Evolutionary conservation across 2,329 filamentous ascomycete genomes (phyloP).

Genomic region (Hirsutella rhossiliensis): DNA sequence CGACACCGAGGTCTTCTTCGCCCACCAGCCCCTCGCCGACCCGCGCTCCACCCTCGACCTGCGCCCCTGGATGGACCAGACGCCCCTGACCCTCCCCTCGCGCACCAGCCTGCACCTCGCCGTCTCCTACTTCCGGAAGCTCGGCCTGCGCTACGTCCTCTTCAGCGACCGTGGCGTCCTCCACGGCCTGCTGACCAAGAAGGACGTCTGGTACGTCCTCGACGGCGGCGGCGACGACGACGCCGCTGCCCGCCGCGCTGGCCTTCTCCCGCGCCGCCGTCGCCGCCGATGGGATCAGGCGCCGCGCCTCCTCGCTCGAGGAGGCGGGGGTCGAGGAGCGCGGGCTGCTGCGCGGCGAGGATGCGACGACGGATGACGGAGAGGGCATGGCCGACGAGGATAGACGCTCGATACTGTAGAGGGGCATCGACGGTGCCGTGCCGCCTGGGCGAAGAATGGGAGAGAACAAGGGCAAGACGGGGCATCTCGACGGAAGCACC

Average conservation of each 20-base stretch:
- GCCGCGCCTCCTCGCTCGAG: conserved; percentile 18
- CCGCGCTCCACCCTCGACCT: conserved; percentile 71
- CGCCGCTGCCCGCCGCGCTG: conserved; percentile 43
- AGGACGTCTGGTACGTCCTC: conserved; percentile 90
- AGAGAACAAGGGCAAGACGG: too few relatives aligned
- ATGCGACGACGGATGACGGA: conserved; percentile 16
- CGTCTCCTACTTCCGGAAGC: conserved; percentile 85
- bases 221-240: conserved; percentile 57
- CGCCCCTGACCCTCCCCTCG: conserved; percentile 78
- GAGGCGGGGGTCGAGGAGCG: conserved; percentile 25
- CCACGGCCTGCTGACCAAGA: conserved; percentile 85
- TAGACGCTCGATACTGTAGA: conserved; percentile 13
- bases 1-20: conserved; percentile 73
- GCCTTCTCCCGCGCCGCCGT: conserved; percentile 7
- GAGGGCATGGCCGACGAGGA: conserved; percentile 5
- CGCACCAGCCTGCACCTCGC: conserved; percentile 71
- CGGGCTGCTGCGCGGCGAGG: conserved; percentile 26
- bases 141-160: conserved; percentile 81
- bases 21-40: conserved; percentile 71
- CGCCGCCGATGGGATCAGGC: conserved; percentile 17
- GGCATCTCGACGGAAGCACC: too few relatives aligned
- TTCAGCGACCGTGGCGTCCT: conserved; percentile 74
- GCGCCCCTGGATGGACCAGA: conserved; percentile 97
- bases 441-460: too few relatives aligned
- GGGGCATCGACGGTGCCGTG: too few relatives aligned